Evolutionary conservation across 805 yeast genomes (phyloP), one percentile per base, ranked within the genome.

Genomic region (Yamadazyma phyllophila): DNA sequence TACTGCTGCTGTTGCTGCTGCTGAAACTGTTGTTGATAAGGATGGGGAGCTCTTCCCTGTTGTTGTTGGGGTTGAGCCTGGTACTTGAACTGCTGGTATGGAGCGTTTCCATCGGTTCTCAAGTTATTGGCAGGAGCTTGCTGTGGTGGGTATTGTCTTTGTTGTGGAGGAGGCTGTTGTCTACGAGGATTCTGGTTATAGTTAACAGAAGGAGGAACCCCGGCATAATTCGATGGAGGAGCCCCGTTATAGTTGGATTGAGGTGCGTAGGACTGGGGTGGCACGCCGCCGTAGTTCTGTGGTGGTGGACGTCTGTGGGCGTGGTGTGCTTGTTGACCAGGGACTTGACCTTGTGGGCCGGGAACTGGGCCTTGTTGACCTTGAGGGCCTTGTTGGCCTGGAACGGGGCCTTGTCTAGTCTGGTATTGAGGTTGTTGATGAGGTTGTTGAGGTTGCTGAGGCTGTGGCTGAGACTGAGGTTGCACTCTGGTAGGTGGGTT

Each of bases 271-370:
- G 32, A 34, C 16, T 37, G 15, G 6, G 49, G 46, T 11, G 42
- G 41, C 20, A 36, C 35, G 9, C 47, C 43, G 20, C 24, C 17
- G 9, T 26, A 36, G 13, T 11, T 24, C 10, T 47, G 55, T 15
- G 45, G 55, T 7, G 43, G 46, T n/a, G 57, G 49, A 36, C 43
- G 57, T 45, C 54, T 59, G 41, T 50, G 54, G 15, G 48, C 56
- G 16, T 56, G 57, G 41, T 54, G 55, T 14, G 49, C 47, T 26
- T 44, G 56, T 44, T 31, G 54, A 13, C 32, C 13, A 29, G 31
- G 31, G 7, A 29, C 31, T 29, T 4, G 31, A 29, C 13, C 13
- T 11, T 29, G 31, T 20, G n/a, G n/a, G n/a, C n/a, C n/a, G n/a
- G n/a, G n/a, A n/a, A n/a, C n/a, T n/a, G n/a, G n/a, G n/a, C n/a